These are phyloP conservation scores for Candida sphagnicola DNA, from an alignment of 805 yeast genomes.

Conservation along the genomic window DNA sequence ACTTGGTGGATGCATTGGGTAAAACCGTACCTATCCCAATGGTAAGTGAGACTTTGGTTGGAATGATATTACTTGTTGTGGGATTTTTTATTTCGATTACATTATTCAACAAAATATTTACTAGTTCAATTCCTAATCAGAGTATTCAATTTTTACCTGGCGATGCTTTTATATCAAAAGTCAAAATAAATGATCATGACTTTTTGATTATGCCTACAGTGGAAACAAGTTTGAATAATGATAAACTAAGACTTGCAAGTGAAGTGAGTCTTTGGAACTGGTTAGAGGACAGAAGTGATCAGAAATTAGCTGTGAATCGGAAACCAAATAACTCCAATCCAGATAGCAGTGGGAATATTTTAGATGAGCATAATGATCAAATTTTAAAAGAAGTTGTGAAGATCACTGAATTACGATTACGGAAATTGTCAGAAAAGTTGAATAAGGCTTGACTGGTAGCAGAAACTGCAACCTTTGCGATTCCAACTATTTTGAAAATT, in stretches of 20 bases:
- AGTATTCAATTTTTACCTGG: constrained; percentile 7
- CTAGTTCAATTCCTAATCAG: constrained; percentile 2
- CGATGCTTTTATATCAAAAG: constrained; percentile 9
- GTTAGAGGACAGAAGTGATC: constrained; percentile 43
- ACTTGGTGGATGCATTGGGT: constrained; percentile 22
- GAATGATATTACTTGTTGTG: constrained; percentile 14
- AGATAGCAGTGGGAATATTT: not conserved
- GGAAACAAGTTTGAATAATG: constrained; percentile 24
- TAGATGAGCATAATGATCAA: constrained; percentile 27
- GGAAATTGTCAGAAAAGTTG: constrained; percentile 13
- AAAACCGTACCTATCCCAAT: constrained; percentile 24
- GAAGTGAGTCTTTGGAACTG: constrained; percentile 72
- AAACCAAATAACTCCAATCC: not conserved
- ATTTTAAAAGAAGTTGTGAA: constrained; percentile 45
- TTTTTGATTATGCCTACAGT: constrained; percentile 40
- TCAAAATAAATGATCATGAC: constrained; percentile 30
- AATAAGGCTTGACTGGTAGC: not conserved
- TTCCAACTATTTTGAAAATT: constrained; percentile 4
- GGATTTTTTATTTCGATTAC: constrained; percentile 11
- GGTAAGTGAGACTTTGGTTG: constrained; percentile 18
- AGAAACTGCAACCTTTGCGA: not conserved
- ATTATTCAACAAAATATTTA: constrained; percentile 5
- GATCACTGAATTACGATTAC: constrained; percentile 41
- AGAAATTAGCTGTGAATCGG: constrained; percentile 6
- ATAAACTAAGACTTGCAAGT: constrained; percentile 34